Percentiles rank a stretch among this genome's conserved stretches.
phyloP scores from a whole-genome alignment of 352 stramenopile genomes.

The Albugo laibachii region DNA sequence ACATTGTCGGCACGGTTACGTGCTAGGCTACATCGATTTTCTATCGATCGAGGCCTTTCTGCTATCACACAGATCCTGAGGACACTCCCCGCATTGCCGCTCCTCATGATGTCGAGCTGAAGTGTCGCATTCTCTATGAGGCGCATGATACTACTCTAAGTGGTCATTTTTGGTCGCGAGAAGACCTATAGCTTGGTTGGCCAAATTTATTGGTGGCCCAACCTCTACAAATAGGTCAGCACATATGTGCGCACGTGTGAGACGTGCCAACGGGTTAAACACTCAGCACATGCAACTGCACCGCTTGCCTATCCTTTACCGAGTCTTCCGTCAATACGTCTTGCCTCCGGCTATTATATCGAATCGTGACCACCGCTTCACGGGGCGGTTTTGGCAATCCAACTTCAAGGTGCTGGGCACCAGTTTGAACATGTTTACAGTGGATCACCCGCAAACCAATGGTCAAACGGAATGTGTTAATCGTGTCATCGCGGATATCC shows the following conservation, averaged over 20 bases:
- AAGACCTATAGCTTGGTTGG: background rate
- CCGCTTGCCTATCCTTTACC: slow-evolving; percentile 7
- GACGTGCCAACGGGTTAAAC: slow-evolving; percentile 2
- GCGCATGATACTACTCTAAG: background rate
- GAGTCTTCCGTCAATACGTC: slow-evolving; percentile 7
- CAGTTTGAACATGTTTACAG: slow-evolving; percentile 7
- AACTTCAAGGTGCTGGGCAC: slow-evolving; percentile 9
- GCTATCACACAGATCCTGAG: background rate
- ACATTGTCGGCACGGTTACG: background rate
- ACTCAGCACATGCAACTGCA: background rate
- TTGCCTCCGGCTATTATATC: slow-evolving; percentile 8
- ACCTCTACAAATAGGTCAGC: background rate
- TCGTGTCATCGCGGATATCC: slow-evolving; percentile 4
- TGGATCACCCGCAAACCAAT: slow-evolving; percentile 10
- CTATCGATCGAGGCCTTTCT: slow-evolving; percentile 1
- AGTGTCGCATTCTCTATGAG: background rate
- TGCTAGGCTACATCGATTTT: slow-evolving; percentile 3
- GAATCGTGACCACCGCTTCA: slow-evolving; percentile 8
- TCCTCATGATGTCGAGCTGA: background rate
- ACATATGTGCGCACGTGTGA: slow-evolving; percentile 4
- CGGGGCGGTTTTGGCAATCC: slow-evolving; percentile 4
- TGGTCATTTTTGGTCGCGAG: slow-evolving; percentile 2
- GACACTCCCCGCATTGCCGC: background rate
- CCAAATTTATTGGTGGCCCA: background rate
- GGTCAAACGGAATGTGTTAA: slow-evolving; percentile 14